Conservation (phyloP, 176 grass and related monocot species). For the Secale cereale region DNA sequence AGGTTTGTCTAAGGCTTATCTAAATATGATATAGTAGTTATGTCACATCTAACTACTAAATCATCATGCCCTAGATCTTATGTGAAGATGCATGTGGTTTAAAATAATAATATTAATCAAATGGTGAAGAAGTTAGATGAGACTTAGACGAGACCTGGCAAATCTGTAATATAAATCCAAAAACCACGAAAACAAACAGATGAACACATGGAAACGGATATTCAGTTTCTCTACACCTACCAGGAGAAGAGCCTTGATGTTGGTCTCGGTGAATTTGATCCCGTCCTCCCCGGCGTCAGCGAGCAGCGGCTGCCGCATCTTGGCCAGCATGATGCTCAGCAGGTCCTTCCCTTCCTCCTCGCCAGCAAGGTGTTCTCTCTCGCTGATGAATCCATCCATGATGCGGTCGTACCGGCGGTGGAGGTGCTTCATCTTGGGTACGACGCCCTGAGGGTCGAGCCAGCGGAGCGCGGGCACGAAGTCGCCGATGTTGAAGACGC, state of each 20-base stretch:
- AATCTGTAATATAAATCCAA: too few relatives aligned
- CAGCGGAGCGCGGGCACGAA: constrained; percentile 52
- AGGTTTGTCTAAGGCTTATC: too few relatives aligned
- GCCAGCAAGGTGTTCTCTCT: background rate
- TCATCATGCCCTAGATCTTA: too few relatives aligned
- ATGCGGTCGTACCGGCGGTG: constrained; percentile 62
- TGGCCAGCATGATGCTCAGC: constrained; percentile 33
- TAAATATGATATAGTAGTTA: too few relatives aligned
- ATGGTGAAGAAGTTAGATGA: too few relatives aligned
- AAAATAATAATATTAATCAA: too few relatives aligned
- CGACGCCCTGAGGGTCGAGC: constrained; percentile 58
- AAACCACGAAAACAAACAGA: too few relatives aligned
- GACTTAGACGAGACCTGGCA: too few relatives aligned
- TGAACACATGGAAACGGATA: too few relatives aligned
- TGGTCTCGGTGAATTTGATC: constrained; percentile 31
- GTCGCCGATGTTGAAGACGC: constrained; percentile 58
- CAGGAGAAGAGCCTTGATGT: constrained; percentile 65
- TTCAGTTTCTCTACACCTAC: constrained; percentile 3
- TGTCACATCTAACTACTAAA: too few relatives aligned
- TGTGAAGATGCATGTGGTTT: too few relatives aligned
- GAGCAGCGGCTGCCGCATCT: background rate
- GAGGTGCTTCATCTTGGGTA: constrained; percentile 50
- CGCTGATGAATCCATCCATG: constrained; percentile 50
- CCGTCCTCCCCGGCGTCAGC: background rate
- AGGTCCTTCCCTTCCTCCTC: constrained; percentile 21